A percentile compares a stretch with the other conserved stretches of the same genome.
These are phyloP conservation scores for Neurospora sp. DNA, from an alignment of 495 filamentous ascomycete species.

Conservation along the genomic window DNA sequence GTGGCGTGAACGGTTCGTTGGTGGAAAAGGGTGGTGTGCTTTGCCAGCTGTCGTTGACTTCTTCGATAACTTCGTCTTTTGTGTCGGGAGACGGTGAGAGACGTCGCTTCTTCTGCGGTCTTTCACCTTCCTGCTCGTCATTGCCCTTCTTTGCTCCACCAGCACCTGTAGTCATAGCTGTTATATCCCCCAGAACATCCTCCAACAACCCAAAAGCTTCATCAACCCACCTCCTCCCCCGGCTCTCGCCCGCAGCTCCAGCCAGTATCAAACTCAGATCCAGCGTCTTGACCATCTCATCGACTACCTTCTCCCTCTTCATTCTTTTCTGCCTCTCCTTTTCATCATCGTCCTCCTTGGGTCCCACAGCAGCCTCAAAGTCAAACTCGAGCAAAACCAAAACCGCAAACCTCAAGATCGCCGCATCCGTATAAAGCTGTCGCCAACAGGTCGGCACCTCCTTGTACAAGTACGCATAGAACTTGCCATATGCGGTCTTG, in stretches of 20 bases:
- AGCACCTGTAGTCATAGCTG: not conserved
- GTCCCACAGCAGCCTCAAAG: conserved; percentile 5
- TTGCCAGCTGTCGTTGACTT: conserved; percentile 1
- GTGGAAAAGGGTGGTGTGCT: conserved; percentile 30
- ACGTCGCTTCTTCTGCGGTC: conserved; percentile 17
- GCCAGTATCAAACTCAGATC: conserved; percentile 79
- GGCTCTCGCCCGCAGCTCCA: conserved; percentile 46
- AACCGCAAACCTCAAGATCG: conserved; percentile 48
- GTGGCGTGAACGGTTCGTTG: conserved; percentile 32
- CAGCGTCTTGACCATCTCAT: conserved; percentile 49
- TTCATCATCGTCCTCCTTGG: not conserved
- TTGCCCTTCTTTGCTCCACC: not conserved
- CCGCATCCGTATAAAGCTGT: conserved; percentile 68
- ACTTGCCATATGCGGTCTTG: conserved; percentile 40
- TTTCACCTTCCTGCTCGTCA: not conserved
- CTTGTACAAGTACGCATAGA: conserved; percentile 68
- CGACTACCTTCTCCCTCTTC: conserved; percentile 3
- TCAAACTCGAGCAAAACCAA: conserved; percentile 20
- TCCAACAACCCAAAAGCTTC: conserved; percentile 38
- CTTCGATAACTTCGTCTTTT: not conserved
- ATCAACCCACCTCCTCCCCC: conserved; percentile 53
- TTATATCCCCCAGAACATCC: conserved; percentile 10
- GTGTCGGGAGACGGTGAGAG: not conserved
- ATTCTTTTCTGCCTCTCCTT: conserved; percentile 1
- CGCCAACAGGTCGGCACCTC: conserved; percentile 69